These are phyloP conservation scores for Chaetomium sp. DNA, from an alignment of 2,329 filamentous ascomycete genomes.

Conservation along the genomic window DNA sequence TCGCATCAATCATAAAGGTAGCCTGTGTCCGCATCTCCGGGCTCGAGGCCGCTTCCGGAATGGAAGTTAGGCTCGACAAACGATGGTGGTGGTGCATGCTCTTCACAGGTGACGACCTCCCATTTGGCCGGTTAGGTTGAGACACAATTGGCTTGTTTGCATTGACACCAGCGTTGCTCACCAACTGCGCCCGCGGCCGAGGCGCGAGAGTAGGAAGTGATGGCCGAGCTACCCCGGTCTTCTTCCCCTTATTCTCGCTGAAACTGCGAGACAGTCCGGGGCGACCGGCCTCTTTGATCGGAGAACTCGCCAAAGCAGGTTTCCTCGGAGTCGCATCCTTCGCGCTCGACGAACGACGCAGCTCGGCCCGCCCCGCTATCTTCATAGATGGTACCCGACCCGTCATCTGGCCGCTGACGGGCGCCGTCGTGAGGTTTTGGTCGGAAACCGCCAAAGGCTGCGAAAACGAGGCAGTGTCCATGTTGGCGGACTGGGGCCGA, in stretches of 20 bases:
- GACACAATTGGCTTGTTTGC: slow-evolving; percentile 32
- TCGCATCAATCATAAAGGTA: slow-evolving; percentile 57
- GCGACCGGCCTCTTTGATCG: slow-evolving; percentile 42
- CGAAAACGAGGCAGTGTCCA: slow-evolving; percentile 34
- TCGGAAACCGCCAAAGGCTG: slow-evolving; percentile 27
- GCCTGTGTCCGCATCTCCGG: slow-evolving; percentile 48
- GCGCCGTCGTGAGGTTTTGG: slow-evolving; percentile 12
- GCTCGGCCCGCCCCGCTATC: slow-evolving; percentile 29
- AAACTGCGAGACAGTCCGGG: slow-evolving; percentile 48
- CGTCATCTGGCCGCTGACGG: slow-evolving; percentile 8
- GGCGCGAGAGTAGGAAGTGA: slow-evolving; percentile 42
- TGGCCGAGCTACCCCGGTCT: slow-evolving; percentile 31
- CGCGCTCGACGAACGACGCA: slow-evolving; percentile 41
- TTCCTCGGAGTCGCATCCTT: slow-evolving; percentile 39
- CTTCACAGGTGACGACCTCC: slow-evolving; percentile 49
- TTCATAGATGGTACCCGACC: slow-evolving; percentile 26
- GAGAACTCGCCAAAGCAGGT: slow-evolving; percentile 40
- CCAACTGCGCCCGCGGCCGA: slow-evolving; percentile 25
- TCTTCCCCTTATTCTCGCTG: slow-evolving; percentile 48
- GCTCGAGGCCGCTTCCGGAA: slow-evolving; percentile 44
- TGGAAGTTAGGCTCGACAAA: slow-evolving; percentile 48
- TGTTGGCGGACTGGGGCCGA: slow-evolving; percentile 41
- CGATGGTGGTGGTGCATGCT: slow-evolving; percentile 40
- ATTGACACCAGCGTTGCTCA: slow-evolving; percentile 28
- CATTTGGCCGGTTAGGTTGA: slow-evolving; percentile 34